Evolutionary conservation across 148 eudicot genomes (phyloP), one percentile per base, ranked within the genome.

Genomic region (Amaranthus cruentus): DNA sequence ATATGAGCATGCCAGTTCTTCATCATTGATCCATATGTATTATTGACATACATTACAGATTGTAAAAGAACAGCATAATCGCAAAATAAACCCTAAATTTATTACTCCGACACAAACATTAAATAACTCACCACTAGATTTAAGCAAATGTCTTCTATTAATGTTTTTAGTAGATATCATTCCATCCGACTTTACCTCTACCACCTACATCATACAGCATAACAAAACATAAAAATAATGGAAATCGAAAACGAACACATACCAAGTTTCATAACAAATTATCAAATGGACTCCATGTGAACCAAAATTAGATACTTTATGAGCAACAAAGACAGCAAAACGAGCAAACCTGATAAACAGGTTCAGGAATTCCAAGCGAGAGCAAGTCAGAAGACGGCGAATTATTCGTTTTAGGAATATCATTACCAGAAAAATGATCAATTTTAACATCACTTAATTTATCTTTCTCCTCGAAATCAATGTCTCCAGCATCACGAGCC

Each of bases 291-390:
- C 42, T 55, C 13, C 62, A 46, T 44, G 44, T 12, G 6, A 4
- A 10, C 58, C 53, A 54, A 13, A 38, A 28, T 28, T 9, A 28
- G 1, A 21, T 49, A 42, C 54, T 5, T 5, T 54, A 28, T 54
- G 10, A 61, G 13, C 65, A 28, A 28, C 47, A 38, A 61, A 7
- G 5, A 42, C 7, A 43, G 0, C 6, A 63, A 14, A 38, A 7
- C 0, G 12, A 10, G 38, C 58, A 50, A 57, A 94, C 98, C 98
- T 91, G 93, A 57, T 94, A 91, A 71, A 94, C 86, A 15, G 96
- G 97, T 77, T 94, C 97, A 21, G 96, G 98, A 77, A 91, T 89
- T 53, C 97, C 94, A 5, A 89, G 88, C 0, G 87, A 82, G 4
- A 87, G 80, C 71, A 88, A 77, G 65, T 88, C 87, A 50, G 84